A percentile compares a stretch with the other conserved stretches of the same genome.
These are phyloP conservation scores for Salix caprea DNA, from an alignment of 345 rosid genomes.

Conservation along the genomic window DNA sequence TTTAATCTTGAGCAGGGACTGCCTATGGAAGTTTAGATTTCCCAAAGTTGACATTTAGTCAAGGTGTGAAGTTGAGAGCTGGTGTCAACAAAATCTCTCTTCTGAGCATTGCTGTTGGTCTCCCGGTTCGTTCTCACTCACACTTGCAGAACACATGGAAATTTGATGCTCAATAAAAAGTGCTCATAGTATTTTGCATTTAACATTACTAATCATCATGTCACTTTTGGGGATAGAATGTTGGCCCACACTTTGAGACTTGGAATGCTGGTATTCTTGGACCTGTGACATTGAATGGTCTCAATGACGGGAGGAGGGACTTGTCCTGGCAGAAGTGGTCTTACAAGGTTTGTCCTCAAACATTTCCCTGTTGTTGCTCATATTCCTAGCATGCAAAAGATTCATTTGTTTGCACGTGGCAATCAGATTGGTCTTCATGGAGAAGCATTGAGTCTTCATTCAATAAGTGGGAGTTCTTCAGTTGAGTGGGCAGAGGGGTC, in stretches of 20 bases:
- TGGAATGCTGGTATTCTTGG: conserved; percentile 98
- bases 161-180: background rate
- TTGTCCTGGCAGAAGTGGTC: conserved; percentile 97
- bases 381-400: background rate
- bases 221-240: conserved; percentile 52
- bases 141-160: background rate
- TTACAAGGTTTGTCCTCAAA: conserved; percentile 60
- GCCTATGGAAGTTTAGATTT: conserved; percentile 85
- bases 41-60: conserved; percentile 70
- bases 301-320: conserved; percentile 74
- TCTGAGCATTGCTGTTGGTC: conserved; percentile 93
- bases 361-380: background rate
- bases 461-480: conserved; percentile 73
- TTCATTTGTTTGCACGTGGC: background rate
- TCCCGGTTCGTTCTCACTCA: conserved; percentile 61
- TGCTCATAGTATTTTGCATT: conserved; percentile 2
- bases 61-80: conserved; percentile 72
- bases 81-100: conserved; percentile 80
- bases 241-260: conserved; percentile 96
- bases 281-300: conserved; percentile 75
- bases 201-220: conserved; percentile 2
- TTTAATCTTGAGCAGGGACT: conserved; percentile 49
- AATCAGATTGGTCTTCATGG: conserved; percentile 91
- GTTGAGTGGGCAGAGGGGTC: conserved; percentile 93
- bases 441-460: conserved; percentile 83